Evolutionary conservation across 495 filamentous ascomycete species (phyloP), one percentile per base, ranked within the genome.

Genomic region (Filosporella fistucella): DNA sequence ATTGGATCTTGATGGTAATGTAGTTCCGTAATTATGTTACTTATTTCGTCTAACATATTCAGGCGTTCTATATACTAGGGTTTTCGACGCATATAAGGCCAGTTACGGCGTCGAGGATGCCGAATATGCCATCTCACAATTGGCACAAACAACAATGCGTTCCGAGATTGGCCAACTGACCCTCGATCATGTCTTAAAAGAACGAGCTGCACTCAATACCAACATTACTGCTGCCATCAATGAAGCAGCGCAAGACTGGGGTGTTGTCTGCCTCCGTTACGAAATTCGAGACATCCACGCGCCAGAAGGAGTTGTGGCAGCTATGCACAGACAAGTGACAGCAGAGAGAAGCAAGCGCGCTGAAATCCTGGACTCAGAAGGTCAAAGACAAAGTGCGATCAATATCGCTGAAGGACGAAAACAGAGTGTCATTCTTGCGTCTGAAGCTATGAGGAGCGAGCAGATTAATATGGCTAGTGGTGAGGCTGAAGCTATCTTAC

Each of bases 171-270:
- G 93, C 51, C 90, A 96, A 58, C 77, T 98, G 14, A 88, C 91
- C 0, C 85, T 98, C 57, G 93, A 98, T 67, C 91, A 97, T 69
- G 93, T 98, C 30, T 76, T 98, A 18, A 95, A 96, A 61, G 93
- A 98, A 75, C 89, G 93, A 42, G 85, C 91, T 2, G 86, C 85
- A 2, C 85, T 98, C 46, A 98, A 98, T 71, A 88, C 78, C 54
- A 97, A 98, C 68, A 98, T 98, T 64, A 98, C 93, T 13, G 80
- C 86, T 45, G 94, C 94, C 14, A 96, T 98, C 75, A 98, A 98
- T 69, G 93, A 97, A 61, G 94, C 93, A 0, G 90, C 94, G 0
- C 84, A 90, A 48, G 91, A 89, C 41, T 98, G 93, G 93, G 93
- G 93, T 47, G 89, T 98, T 14, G 84, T 88, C 14, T 97, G 94